A percentile compares a stretch with the other conserved stretches of the same genome.
These are phyloP conservation scores for Neocallimastix lanati DNA, from an alignment of 192 early-diverging fungal species.

Conservation along the genomic window DNA sequence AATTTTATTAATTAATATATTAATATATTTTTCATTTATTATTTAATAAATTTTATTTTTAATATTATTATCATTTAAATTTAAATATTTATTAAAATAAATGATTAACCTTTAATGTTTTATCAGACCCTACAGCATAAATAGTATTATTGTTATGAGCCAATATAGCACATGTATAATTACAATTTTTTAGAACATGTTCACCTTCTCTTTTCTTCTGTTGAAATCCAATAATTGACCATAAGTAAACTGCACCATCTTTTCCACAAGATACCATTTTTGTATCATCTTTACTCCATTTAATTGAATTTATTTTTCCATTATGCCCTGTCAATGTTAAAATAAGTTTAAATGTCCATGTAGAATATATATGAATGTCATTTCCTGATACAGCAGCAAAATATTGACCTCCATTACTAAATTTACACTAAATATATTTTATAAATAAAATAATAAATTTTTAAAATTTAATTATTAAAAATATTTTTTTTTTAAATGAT, in stretches of 20 bases:
- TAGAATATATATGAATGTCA: conserved; percentile 26
- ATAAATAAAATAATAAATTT: no score
- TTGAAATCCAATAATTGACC: conserved; percentile 6
- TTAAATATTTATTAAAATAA: no score
- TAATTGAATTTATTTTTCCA: conserved; percentile 25
- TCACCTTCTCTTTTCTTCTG: conserved; percentile 25
- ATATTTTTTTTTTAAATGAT: no score
- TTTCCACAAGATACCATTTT: conserved; percentile 24
- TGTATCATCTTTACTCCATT: conserved; percentile 29
- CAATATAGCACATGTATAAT: conserved; percentile 19
- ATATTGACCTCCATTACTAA: conserved; percentile 30
- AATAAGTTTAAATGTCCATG: conserved; percentile 32
- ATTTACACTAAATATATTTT: conserved; percentile 15
- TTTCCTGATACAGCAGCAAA: conserved; percentile 34
- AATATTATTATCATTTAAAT: no score
- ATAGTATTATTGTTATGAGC: conserved; percentile 17
- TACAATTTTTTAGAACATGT: conserved; percentile 28
- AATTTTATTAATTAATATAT: background rate
- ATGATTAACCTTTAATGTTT: conserved; percentile 19
- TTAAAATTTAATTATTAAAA: no score
- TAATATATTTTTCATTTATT: no score
- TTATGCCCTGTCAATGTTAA: conserved; percentile 34
- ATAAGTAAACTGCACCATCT: conserved; percentile 40
- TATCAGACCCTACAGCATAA: conserved; percentile 33
- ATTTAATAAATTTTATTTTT: no score